phyloP scores from a whole-genome alignment of 805 yeast genomes.

The Teunomyces cretensis region DNA sequence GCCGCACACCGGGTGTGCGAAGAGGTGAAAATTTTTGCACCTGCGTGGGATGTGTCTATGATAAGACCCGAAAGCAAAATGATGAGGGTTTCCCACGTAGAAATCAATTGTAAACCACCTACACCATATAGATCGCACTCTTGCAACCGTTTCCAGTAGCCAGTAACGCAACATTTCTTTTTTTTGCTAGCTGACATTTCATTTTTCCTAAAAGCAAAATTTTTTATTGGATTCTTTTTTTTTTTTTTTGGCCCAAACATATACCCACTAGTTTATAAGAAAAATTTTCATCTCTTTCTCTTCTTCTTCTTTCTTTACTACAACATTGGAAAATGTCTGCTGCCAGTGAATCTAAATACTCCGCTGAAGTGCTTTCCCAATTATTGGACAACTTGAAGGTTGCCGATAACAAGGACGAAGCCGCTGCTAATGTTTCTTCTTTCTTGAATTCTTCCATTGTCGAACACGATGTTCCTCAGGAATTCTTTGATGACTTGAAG shows the following conservation, averaged over 20 bases:
- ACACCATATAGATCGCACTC: neutral
- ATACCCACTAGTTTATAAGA: constrained; percentile 3
- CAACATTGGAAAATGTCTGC: constrained; percentile 47
- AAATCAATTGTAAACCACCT: neutral
- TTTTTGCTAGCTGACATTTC: neutral
- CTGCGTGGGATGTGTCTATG: neutral
- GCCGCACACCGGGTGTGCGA: neutral
- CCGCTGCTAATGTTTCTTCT: constrained; percentile 86
- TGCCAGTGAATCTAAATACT: constrained; percentile 59
- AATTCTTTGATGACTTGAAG: constrained; percentile 76
- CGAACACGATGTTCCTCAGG: constrained; percentile 96
- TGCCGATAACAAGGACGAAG: constrained; percentile 84
- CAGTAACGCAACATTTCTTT: neutral
- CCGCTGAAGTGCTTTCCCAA: constrained; percentile 84
- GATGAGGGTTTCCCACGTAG: too few relatives aligned
- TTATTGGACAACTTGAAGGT: constrained; percentile 89
- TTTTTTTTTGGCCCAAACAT: neutral
- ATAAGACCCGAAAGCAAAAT: too few relatives aligned
- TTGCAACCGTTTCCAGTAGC: too few relatives aligned
- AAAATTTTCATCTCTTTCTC: constrained; percentile 3
- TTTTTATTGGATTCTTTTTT: neutral
- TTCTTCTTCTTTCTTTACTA: constrained; percentile 16
- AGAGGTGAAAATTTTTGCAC: constrained; percentile 1
- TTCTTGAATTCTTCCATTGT: constrained; percentile 95
- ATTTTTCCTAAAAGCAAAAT: neutral